Percentiles rank a stretch among this genome's conserved stretches.
Evolutionary conservation across 306 rosid genomes (phyloP).

Genomic region (Mucuna pruriens): DNA sequence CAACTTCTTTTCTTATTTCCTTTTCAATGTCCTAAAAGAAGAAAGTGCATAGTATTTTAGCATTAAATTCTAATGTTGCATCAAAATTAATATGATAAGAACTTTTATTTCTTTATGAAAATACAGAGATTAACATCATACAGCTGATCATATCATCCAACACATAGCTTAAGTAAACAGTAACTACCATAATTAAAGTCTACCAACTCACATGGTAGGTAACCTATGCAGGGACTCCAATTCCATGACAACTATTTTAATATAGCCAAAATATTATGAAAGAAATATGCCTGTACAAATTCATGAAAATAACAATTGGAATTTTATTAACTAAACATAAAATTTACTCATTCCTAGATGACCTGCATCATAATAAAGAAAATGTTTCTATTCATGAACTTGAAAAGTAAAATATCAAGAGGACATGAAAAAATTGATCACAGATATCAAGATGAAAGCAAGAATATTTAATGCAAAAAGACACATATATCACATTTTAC

Average conservation of each 20-base stretch:
- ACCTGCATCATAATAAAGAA: not conserved
- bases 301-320: not conserved
- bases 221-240: not conserved
- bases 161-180: not conserved
- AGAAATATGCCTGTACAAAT: not conserved
- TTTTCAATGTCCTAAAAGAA: slow-evolving; percentile 73
- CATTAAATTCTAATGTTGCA: slow-evolving; percentile 2
- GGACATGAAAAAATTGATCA: not conserved
- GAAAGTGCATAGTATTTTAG: slow-evolving; percentile 3
- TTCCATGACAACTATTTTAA: slow-evolving; percentile 23
- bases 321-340: not conserved
- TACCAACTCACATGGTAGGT: not conserved
- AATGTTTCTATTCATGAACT: not conserved
- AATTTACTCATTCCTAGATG: not conserved
- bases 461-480: not conserved
- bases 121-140: not conserved
- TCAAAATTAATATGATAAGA: not conserved
- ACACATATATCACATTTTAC: not conserved
- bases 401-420: not conserved
- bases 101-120: not conserved
- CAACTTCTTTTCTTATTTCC: slow-evolving; percentile 77
- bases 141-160: not conserved
- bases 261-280: not conserved
- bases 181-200: slow-evolving; percentile 3
- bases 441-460: not conserved